Conservation (phyloP, 2,329 filamentous ascomycete species). For the Aspergillus fumigatiaffinis region DNA sequence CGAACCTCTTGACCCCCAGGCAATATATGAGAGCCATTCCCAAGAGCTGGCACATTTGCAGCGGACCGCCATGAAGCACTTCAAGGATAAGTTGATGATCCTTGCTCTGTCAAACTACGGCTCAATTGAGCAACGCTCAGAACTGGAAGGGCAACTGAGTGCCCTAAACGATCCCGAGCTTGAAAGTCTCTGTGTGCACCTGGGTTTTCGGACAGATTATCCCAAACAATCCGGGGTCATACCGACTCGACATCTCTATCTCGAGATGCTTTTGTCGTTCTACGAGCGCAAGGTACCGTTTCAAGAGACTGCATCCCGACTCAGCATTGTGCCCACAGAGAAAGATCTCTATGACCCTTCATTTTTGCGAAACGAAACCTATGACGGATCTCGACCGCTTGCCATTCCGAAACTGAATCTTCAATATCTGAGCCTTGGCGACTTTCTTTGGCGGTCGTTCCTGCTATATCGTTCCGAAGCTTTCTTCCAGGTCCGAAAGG, state of each 20-base stretch:
- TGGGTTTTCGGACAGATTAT: conserved; percentile 80
- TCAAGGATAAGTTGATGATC: conserved; percentile 87
- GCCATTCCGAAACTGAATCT: conserved; percentile 92
- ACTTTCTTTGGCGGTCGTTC: conserved; percentile 95
- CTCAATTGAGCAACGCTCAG: conserved; percentile 73
- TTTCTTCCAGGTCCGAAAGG: conserved; percentile 89
- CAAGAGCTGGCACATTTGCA: conserved; percentile 73
- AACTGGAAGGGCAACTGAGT: conserved; percentile 72
- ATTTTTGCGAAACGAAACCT: conserved; percentile 75
- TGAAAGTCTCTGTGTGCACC: conserved; percentile 60
- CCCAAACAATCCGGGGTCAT: conserved; percentile 66
- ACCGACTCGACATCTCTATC: conserved; percentile 49
- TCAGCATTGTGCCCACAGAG: conserved; percentile 82
- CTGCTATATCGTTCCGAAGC: conserved; percentile 84
- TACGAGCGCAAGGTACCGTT: conserved; percentile 79
- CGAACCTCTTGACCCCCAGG: conserved; percentile 64
- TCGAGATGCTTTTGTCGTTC: conserved; percentile 67
- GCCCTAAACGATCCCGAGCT: conserved; percentile 72
- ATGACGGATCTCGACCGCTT: conserved; percentile 80
- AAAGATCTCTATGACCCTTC: conserved; percentile 70
- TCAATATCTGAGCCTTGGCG: conserved; percentile 89
- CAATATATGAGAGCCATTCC: conserved; percentile 79
- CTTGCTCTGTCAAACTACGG: conserved; percentile 89
- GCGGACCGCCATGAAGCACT: conserved; percentile 70
- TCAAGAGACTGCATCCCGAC: conserved; percentile 68